These are phyloP conservation scores for Cryptococcus sp. DNA, from an alignment of 1,284 basidiomycete species.

Conservation along the genomic window DNA sequence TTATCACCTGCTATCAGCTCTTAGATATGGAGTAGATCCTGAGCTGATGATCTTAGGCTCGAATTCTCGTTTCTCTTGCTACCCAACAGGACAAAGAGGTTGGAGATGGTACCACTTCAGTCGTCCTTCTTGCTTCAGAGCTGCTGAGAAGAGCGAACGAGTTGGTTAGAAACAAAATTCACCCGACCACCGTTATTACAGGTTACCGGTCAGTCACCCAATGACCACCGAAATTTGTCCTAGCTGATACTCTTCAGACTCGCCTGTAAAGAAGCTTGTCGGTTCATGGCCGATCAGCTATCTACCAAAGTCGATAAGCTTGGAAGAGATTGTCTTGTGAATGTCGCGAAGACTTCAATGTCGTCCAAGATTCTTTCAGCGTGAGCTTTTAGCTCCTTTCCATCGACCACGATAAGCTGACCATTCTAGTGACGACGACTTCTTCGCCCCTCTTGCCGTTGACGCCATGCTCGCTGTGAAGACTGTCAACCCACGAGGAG, in stretches of 20 bases:
- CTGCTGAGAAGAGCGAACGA: constrained; percentile 93
- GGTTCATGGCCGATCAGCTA: constrained; percentile 97
- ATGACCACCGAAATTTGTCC: neutral
- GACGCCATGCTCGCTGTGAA: constrained; percentile 98
- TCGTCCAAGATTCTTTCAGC: constrained; percentile 97
- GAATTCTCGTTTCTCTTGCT: constrained; percentile 95
- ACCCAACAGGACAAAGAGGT: constrained; percentile 99
- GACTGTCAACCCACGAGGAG: constrained; percentile 88
- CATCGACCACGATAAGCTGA: constrained; percentile 1
- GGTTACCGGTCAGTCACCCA: constrained; percentile 64
- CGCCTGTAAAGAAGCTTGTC: constrained; percentile 94
- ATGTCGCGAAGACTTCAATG: constrained; percentile 98
- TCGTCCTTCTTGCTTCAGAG: constrained; percentile 96
- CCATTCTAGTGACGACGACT: constrained; percentile 80
- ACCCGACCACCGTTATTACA: constrained; percentile 98
- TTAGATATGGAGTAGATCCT: neutral
- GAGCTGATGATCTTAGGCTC: constrained; percentile 47
- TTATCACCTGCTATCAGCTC: neutral
- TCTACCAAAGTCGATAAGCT: constrained; percentile 90
- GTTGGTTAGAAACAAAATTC: constrained; percentile 96
- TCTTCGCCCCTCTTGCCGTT: constrained; percentile 97
- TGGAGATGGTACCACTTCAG: constrained; percentile 97
- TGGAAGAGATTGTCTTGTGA: constrained; percentile 87
- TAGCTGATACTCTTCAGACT: constrained; percentile 48
- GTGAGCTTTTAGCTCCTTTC: constrained; percentile 53